Evolutionary conservation across 805 yeast species (phyloP), one percentile per base, ranked within the genome.

Genomic region (Schwanniomyces occidentalis): DNA sequence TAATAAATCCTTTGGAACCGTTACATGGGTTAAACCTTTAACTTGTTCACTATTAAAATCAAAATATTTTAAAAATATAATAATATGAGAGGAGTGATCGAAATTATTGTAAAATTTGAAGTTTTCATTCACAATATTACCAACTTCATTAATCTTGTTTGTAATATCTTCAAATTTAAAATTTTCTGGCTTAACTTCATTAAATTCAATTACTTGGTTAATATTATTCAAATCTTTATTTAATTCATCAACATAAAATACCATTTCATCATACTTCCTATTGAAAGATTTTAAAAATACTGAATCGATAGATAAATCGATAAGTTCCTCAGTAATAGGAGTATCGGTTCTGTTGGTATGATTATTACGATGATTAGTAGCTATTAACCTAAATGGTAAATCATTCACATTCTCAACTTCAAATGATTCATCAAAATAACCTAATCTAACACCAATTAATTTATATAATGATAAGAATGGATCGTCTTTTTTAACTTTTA

Each of bases 211-310:
- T 2, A 51, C 32, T 30, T 51, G 50, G 14, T 63, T 56, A 4
- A 68, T 41, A 37, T 46, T 49, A 16, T 49, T 52, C 35, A 75
- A 47, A 18, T 72, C 78, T 32, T 63, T 63, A 23, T 59, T 50
- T 13, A 61, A 45, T 41, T 86, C 89, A 42, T 85, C 93, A 22
- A 85, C 71, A 63, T 76, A 88, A 23, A 87, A 61, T 22, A 77
- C 75, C 49, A 78, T 61, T 39, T 71, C 71, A 38, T 72, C 63
- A 51, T 71, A 56, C 56, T 75, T 69, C 42, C 65, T 69, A 23
- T 69, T 60, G 46, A 72, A 72, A 39, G 62, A 61, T 38, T 65
- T 66, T 18, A 65, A 65, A 29, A 75, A 73, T 2, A 81, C 68
- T 26, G 75, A 75, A 23, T 73, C 80, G 14, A 85, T 62, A 0